phyloP scores from a whole-genome alignment of 768 basidiomycete genomes.

The Pulveroboletus sp. region DNA sequence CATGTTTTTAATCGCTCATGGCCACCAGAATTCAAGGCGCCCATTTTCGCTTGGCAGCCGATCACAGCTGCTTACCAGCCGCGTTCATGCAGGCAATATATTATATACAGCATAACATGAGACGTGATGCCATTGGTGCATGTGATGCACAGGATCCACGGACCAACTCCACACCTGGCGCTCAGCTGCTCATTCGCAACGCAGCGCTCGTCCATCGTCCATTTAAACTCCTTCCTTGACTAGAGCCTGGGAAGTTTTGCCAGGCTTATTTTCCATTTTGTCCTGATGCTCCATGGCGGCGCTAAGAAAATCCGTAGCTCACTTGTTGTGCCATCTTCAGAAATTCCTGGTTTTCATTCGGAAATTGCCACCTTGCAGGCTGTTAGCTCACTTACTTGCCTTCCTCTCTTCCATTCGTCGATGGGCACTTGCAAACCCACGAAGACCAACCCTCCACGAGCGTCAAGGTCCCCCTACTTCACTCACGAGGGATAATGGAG shows the following conservation, averaged over 20 bases:
- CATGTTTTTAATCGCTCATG: too few species aligned
- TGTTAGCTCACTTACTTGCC: not conserved
- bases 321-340: conserved; percentile 1
- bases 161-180: too few species aligned
- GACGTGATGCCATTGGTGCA: too few species aligned
- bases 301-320: not conserved
- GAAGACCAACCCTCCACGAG: not conserved
- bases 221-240: too few species aligned
- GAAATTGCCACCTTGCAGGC: not conserved
- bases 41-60: not conserved
- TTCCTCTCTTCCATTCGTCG: conserved; percentile 6
- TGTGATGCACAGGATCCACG: not conserved
- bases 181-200: too few species aligned
- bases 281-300: not conserved
- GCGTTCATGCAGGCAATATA: too few species aligned
- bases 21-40: too few species aligned
- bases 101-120: too few species aligned
- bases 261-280: not conserved
- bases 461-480: not conserved
- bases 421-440: not conserved
- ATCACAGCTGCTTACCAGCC: too few species aligned
- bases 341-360: conserved; percentile 3
- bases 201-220: not conserved
- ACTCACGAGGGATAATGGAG: not conserved
- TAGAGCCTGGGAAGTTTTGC: not conserved